These are phyloP conservation scores for Lenzites betulinus DNA, from an alignment of 768 basidiomycete genomes.

Conservation along the genomic window DNA sequence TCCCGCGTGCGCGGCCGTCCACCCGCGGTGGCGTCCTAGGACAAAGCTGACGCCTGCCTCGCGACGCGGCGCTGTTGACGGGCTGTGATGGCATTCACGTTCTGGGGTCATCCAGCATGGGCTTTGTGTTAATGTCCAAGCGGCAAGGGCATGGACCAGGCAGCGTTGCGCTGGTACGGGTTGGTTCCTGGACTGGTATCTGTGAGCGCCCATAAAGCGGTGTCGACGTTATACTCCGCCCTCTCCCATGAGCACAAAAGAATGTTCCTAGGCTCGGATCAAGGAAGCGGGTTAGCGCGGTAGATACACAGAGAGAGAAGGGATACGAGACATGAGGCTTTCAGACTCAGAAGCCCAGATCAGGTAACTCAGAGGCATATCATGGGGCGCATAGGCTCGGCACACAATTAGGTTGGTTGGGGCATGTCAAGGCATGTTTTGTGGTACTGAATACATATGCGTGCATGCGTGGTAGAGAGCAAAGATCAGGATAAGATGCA, in stretches of 20 bases:
- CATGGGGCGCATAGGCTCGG: neutral
- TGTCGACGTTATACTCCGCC: neutral
- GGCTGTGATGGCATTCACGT: neutral
- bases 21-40: neutral
- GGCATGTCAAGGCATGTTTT: constrained; percentile 35
- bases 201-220: neutral
- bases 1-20: neutral
- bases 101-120: neutral
- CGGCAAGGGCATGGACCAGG: too few relatives aligned
- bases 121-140: neutral
- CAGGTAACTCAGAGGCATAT: too few relatives aligned
- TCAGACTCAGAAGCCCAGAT: too few relatives aligned
- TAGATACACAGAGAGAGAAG: neutral
- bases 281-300: neutral
- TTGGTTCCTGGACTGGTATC: too few relatives aligned
- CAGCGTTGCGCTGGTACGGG: too few relatives aligned
- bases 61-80: constrained; percentile 7
- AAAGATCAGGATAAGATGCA: constrained; percentile 16
- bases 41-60: constrained; percentile 8
- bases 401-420: constrained; percentile 4
- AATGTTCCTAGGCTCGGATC: neutral
- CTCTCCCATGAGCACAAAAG: neutral
- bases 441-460: constrained; percentile 40
- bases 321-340: neutral
- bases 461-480: constrained; percentile 30